Evolutionary conservation across 352 stramenopile species (phyloP), one percentile per base, ranked within the genome.

Genomic region (Phytophthora cryptogea): DNA sequence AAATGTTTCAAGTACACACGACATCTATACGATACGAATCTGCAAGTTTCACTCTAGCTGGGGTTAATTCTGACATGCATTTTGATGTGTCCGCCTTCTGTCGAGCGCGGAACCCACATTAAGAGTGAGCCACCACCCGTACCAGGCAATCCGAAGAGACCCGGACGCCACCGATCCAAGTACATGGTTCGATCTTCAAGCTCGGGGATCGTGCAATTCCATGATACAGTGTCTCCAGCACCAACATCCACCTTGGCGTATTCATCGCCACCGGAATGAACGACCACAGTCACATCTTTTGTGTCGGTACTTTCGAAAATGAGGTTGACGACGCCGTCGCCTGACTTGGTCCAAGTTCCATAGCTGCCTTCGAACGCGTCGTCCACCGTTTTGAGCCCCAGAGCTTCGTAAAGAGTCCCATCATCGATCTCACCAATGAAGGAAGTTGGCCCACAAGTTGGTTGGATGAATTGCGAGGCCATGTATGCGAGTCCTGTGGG

Each of bases 81-180:
- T 23, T 78, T 58, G 10, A 85, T 31, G 41, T 70, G 61, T 3
- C 74, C 74, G 10, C 65, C 68, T 9, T 67, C 26, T 0, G 40
- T 64, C 7, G 58, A 54, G 20, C 74, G 48, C 9, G 78, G 76
- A 8, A 88, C 47, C 75, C 76, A 86, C 2, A 68, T 37, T 27
- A 68, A 17, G 9, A 68, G 13, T 4, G 59, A 68, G 0, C 59
- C 59, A 40, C 59, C 59, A 14, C 59, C 59, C 3, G 59, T 57
- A 6, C 59, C 59, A 16, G 59, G 59, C 23, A 67, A 36, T 0
- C 51, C 59, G 7, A 67, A 35, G 13, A 67, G 5, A 5, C 59
- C 59, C 0, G 59, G 59, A 30, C 59, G 52, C 59, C 59, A 67
- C 5, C 51, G 59, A 51, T 67, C 59, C 9, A 67, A 20, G 35